A percentile compares a stretch with the other conserved stretches of the same genome.
phyloP scores from a whole-genome alignment of 495 filamentous ascomycete species.

The Collariella sp. region DNA sequence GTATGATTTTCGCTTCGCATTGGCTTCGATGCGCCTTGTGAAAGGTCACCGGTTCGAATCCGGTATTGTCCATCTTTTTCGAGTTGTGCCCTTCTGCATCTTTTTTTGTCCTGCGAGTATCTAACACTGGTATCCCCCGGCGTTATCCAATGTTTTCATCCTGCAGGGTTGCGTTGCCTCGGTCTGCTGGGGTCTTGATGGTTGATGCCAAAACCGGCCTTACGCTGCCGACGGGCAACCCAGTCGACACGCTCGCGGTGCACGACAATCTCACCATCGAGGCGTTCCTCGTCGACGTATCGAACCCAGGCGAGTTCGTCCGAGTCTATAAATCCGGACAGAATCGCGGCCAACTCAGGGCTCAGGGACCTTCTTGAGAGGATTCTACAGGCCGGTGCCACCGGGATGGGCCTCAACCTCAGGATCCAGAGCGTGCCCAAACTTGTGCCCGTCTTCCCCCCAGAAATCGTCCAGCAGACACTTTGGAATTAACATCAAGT shows the following conservation, averaged over 20 bases:
- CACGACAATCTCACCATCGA: constrained; percentile 46
- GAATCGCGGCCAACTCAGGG: constrained; percentile 38
- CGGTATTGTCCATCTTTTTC: constrained; percentile 11
- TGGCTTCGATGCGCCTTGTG: constrained; percentile 6
- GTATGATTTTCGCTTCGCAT: constrained; percentile 19
- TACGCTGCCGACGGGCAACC: constrained; percentile 54
- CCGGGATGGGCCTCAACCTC: constrained; percentile 53
- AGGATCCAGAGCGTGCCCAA: constrained; percentile 56
- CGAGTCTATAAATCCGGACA: constrained; percentile 45
- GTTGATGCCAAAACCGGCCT: constrained; percentile 60
- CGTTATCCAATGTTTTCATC: no score
- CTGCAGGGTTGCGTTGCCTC: no score
- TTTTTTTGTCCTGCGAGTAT: no score
- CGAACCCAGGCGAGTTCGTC: constrained; percentile 61
- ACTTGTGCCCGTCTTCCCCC: constrained; percentile 51
- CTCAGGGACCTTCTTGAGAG: constrained; percentile 48
- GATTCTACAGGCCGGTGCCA: constrained; percentile 52
- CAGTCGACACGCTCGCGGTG: constrained; percentile 45
- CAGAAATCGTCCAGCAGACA: constrained; percentile 12
- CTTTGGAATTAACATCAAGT: constrained; percentile 36
- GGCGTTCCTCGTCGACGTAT: constrained; percentile 46
- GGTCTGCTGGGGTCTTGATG: no score
- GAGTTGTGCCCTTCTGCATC: not conserved
- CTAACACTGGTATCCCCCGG: no score
- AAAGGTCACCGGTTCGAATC: constrained; percentile 15